Evolutionary conservation across 345 rosid species (phyloP).

Genomic region (Eutrema yunnanense): DNA sequence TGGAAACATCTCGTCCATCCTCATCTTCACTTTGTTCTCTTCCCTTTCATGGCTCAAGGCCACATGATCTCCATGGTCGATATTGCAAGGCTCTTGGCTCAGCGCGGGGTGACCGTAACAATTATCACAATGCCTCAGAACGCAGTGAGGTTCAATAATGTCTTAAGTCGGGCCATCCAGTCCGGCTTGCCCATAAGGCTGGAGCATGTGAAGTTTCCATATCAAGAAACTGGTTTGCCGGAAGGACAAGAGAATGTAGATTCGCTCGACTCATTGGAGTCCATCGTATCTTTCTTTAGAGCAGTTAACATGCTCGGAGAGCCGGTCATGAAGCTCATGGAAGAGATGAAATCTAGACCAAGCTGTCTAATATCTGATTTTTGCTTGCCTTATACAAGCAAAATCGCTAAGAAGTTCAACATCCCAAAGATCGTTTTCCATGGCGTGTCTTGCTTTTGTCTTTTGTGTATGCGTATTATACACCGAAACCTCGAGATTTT

Average conservation of each 20-base stretch:
- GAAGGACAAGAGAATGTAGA: no score
- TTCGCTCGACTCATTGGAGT: no score
- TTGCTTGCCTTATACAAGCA: conserved; percentile 17
- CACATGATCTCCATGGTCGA: conserved; percentile 23
- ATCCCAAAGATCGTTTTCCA: conserved; percentile 28
- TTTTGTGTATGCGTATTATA: conserved; percentile 14
- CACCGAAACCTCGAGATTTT: conserved; percentile 5
- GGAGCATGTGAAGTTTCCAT: no score
- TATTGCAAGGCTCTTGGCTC: no score
- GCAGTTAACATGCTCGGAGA: no score
- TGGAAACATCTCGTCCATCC: neutral
- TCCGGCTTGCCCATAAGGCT: conserved; percentile 10
- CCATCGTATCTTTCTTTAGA: no score
- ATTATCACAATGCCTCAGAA: no score
- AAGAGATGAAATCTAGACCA: no score
- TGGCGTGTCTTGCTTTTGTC: conserved; percentile 34
- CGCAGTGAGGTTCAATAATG: conserved; percentile 15
- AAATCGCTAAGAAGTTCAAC: conserved; percentile 14
- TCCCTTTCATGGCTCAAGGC: conserved; percentile 62
- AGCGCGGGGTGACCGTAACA: no score
- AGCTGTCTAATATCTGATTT: no score
- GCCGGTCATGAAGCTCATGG: no score
- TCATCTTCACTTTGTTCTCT: conserved; percentile 35
- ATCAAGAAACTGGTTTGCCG: no score
- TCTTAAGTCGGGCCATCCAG: conserved; percentile 2